A percentile compares a stretch with the other conserved stretches of the same genome.
Conservation (phyloP, 257 asterid genomes). For the Jasminum sambac region DNA sequence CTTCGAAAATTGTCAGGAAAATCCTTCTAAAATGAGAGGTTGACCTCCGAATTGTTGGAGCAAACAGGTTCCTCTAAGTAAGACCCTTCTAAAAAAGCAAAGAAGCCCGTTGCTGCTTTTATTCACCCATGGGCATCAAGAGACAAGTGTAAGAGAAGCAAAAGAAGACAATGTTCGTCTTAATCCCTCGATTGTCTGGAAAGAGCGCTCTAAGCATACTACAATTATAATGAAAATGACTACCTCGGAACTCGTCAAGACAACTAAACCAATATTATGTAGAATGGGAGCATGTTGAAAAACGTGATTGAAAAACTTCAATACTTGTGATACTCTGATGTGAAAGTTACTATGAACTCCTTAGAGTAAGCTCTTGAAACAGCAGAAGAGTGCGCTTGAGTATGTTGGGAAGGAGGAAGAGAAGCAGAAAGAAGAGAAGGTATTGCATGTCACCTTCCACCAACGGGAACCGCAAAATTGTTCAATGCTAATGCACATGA, state of each 20-base stretch:
- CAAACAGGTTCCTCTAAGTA: background rate
- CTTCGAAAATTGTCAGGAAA: background rate
- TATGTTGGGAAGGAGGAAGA: conserved; percentile 11
- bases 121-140: background rate
- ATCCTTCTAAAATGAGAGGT: background rate
- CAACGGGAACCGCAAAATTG: conserved; percentile 72
- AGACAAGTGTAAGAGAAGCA: conserved; percentile 3
- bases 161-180: background rate
- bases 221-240: background rate
- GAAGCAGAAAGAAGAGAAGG: conserved; percentile 23
- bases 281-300: conserved; percentile 13
- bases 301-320: background rate
- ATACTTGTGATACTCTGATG: conserved; percentile 7
- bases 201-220: background rate
- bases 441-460: conserved; percentile 58
- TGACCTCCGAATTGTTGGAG: background rate
- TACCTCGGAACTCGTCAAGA: background rate
- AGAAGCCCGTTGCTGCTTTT: background rate
- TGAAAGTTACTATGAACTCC: conserved; percentile 19
- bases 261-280: background rate
- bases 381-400: background rate
- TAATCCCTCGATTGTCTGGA: background rate
- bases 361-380: conserved; percentile 13
- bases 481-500: conserved; percentile 86
- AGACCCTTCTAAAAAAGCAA: background rate